Base-by-base conservation (phyloP, 2,329 filamentous ascomycete species). In the Verticillium klebahnii region DNA sequence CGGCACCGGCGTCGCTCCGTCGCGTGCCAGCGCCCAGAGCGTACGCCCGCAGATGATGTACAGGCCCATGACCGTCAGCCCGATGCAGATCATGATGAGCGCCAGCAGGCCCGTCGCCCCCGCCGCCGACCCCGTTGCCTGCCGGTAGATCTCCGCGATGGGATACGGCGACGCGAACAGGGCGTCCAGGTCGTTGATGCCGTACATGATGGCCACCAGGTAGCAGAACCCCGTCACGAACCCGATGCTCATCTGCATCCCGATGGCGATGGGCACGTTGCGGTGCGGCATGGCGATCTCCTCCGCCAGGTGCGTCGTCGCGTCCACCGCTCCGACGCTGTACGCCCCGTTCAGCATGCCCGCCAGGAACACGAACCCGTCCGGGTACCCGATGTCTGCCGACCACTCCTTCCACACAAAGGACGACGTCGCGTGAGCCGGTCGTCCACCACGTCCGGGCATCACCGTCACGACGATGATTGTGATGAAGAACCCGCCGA, bases 251-350 rank as follows among this genome's bases (percentile, higher is more conserved):
- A 86, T 73, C 63, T 85, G 80, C 3, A 84, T 75, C 2, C 77
- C 75, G 17, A 86, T 79, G 3, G 78, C 81, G 11, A 82, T 78
- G 15, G 85, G 85, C 1, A 86, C 76, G 63, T 85, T 85, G 29
- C 75, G 72, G 57, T 75, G 73, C 0, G 82, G 80, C 52, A 76
- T 64, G 0, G 79, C 85, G 50, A 89, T 87, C 70, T 90, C 87
- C 70, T 90, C 87, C 0, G 85, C 83, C 50, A 89, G 71, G 69
- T 90, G 88, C 1, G 84, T 84, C 1, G 86, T 83, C 57, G 85
- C 84, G 69, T 91, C 89, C 0, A 87, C 84, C 1, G 85, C 84
- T 7, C 88, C 89, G 12, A 91, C 84, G 55, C 85, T 83, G 69
- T 85, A 91, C 3, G 88, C 88, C 12, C 87, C 89, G 67, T 91